phyloP scores from a whole-genome alignment of 2,329 filamentous ascomycete genomes.

The Fusarium floridanum region DNA sequence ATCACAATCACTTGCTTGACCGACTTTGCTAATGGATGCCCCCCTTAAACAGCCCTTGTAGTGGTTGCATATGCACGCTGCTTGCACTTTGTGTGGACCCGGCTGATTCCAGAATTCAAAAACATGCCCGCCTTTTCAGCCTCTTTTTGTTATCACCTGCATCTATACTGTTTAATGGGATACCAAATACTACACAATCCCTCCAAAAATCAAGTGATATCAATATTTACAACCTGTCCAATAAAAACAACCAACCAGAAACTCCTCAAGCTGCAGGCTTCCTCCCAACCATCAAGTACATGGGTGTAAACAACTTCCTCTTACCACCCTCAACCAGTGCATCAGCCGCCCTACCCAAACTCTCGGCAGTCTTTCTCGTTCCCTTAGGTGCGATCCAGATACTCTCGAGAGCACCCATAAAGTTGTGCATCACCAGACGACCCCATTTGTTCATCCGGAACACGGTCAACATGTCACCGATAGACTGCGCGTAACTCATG shows the following conservation, averaged over 20 bases:
- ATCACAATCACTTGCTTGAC: background rate
- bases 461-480: constrained; percentile 82
- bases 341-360: constrained; percentile 81
- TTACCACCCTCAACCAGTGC: constrained; percentile 84
- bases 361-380: constrained; percentile 89
- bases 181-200: background rate
- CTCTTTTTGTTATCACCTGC: background rate
- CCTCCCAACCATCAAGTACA: constrained; percentile 92
- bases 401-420: constrained; percentile 79
- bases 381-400: constrained; percentile 79
- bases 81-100: background rate
- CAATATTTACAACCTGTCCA: background rate
- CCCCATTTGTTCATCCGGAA: constrained; percentile 87
- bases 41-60: background rate
- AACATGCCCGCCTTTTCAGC: background rate
- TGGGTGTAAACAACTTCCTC: constrained; percentile 91
- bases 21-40: background rate
- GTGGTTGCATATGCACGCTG: background rate
- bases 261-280: constrained; percentile 68
- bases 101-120: background rate
- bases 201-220: background rate
- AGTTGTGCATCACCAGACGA: constrained; percentile 76
- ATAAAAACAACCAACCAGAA: background rate
- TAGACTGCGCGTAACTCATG: constrained; percentile 79
- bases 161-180: background rate